Evolutionary conservation across 805 yeast species (phyloP).

Genomic region (Pichia pseudocactophila): DNA sequence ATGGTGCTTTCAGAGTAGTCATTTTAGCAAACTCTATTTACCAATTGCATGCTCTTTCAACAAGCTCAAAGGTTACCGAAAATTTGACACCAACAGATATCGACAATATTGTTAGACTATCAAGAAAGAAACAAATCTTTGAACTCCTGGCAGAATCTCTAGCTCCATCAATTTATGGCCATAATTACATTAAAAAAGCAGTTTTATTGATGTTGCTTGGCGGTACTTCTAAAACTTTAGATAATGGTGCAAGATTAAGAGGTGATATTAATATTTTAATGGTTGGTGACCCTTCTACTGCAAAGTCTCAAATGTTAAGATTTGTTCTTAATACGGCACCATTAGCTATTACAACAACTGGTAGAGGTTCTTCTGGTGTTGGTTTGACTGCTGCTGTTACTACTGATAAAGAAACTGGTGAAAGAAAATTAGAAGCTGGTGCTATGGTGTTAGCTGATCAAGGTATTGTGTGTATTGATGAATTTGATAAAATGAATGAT

Average conservation of each 20-base stretch:
- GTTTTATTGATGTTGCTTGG: slow-evolving; percentile 85
- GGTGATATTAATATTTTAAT: slow-evolving; percentile 93
- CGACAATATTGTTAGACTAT: slow-evolving; percentile 71
- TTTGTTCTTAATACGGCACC: slow-evolving; percentile 93
- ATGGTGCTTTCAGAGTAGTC: slow-evolving; percentile 72
- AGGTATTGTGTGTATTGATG: slow-evolving; percentile 97
- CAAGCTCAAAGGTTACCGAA: slow-evolving; percentile 55
- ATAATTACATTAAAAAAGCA: slow-evolving; percentile 83
- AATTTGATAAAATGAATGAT: slow-evolving; percentile 97
- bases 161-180: slow-evolving; percentile 95
- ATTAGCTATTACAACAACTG: slow-evolving; percentile 94
- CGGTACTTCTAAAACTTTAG: slow-evolving; percentile 88
- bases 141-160: slow-evolving; percentile 74
- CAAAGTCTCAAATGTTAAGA: slow-evolving; percentile 90
- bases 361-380: slow-evolving; percentile 99
- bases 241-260: slow-evolving; percentile 92
- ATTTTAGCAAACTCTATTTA: slow-evolving; percentile 83
- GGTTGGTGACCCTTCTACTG: slow-evolving; percentile 99
- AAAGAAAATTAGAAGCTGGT: slow-evolving; percentile 93
- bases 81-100: slow-evolving; percentile 74
- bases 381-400: slow-evolving; percentile 99
- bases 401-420: slow-evolving; percentile 93
- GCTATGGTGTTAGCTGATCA: slow-evolving; percentile 98
- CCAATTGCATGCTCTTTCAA: slow-evolving; percentile 78
- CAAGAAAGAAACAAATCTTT: slow-evolving; percentile 64